Evolutionary conservation across 805 yeast species (phyloP), one percentile per base, ranked within the genome.

Genomic region (Tetrapisispora taiwanensis): DNA sequence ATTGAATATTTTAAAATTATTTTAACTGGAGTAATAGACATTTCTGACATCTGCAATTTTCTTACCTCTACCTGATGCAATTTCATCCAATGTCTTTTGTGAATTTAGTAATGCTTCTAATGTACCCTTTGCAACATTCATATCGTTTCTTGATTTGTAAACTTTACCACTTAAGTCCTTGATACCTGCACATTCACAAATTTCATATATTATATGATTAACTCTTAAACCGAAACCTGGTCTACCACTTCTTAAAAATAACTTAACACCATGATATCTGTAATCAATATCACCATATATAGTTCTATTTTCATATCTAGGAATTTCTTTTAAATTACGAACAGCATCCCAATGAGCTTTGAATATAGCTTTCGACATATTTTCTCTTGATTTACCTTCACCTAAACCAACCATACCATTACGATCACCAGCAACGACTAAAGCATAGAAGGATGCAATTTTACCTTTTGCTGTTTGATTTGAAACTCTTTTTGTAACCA

Each of bases 391-490:
- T 59, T 85, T 86, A 49, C 97, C 98, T 64, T 88, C 95, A 41
- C 97, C 98, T 40, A 89, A 70, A 31, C 97, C 97, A 47, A 92
- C 72, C 82, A 87, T 84, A 51, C 98, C 98, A 51, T 85, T 84
- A 44, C 80, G 75, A 65, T 92, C 95, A 39, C 98, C 98, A 14
- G 84, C 96, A 31, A 88, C 84, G 13, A 88, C 90, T 50, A 92
- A 65, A 0, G 88, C 83, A 65, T 84, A 90, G 62, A 78, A 81
- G 33, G 86, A 76, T 42, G 82, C 78, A 51, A 85, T 85, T 62
- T 87, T 88, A 62, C 97, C 97, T 70, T 86, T 85, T 33, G 87
- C 79, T 2, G 97, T 90, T 72, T 87, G 95, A 61, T 87, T 86
- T 44, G 88, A 79, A 22, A 90, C 97, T 42, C 84, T 71, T 66